Evolutionary conservation across 1,284 basidiomycete species (phyloP).

Genomic region (Austropuccinia psidii): DNA sequence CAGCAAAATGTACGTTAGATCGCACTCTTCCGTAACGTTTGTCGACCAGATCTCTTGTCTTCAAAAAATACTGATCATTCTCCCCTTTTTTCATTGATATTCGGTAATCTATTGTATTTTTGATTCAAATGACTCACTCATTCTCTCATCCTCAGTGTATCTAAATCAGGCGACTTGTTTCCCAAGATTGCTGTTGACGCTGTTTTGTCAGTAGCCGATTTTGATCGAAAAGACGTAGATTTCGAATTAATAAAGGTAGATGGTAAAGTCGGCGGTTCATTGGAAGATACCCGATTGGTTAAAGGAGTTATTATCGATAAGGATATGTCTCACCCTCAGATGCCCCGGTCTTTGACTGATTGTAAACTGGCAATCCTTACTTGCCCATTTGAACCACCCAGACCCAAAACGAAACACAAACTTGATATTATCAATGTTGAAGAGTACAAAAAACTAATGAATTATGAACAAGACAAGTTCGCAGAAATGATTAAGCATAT

Average conservation of each 20-base stretch:
- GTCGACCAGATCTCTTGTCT: not conserved
- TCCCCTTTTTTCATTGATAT: not conserved
- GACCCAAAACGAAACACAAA: constrained; percentile 99
- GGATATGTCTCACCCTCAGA: constrained; percentile 98
- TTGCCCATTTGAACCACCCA: constrained; percentile 96
- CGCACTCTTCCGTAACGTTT: not conserved
- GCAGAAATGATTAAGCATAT: constrained; percentile 93
- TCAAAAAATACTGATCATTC: not conserved
- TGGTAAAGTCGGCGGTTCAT: constrained; percentile 93
- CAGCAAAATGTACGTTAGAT: constrained; percentile 77
- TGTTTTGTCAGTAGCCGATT: constrained; percentile 87
- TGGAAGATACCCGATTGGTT: constrained; percentile 87
- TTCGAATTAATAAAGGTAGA: constrained; percentile 99
- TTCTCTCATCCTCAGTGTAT: constrained; percentile 60
- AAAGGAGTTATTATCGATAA: constrained; percentile 97
- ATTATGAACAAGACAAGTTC: constrained; percentile 95
- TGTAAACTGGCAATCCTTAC: constrained; percentile 94
- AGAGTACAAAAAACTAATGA: constrained; percentile 88
- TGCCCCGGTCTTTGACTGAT: constrained; percentile 80
- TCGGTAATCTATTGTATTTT: not conserved
- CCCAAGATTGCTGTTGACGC: constrained; percentile 97
- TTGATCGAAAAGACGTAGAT: constrained; percentile 87
- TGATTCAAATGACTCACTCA: not conserved
- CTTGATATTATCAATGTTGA: constrained; percentile 96
- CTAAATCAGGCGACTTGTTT: constrained; percentile 89